A percentile compares a stretch with the other conserved stretches of the same genome.
Evolutionary conservation across 192 early-diverging fungal genomes (phyloP).

Genomic region (Powellomyces hirtus): DNA sequence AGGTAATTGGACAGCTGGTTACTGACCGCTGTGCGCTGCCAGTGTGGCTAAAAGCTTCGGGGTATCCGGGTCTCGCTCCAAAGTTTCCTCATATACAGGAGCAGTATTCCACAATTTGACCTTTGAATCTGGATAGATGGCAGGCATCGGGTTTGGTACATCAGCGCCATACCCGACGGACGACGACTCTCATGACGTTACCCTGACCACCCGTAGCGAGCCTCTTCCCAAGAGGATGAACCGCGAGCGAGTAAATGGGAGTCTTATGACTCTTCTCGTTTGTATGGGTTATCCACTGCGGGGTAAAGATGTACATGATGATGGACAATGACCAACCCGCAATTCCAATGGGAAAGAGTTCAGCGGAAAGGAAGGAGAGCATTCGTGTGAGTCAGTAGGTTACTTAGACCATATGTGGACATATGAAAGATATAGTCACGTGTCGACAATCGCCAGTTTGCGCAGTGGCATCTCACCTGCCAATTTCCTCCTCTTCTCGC

Average conservation of each 20-base stretch:
- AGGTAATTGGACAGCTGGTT: too few species aligned
- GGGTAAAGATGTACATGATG: slow-evolving; percentile 5
- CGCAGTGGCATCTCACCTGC: too few species aligned
- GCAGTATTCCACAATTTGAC: slow-evolving; percentile 86
- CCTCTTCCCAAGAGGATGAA: slow-evolving; percentile 76
- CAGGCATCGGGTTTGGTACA: background rate
- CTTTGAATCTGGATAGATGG: slow-evolving; percentile 66
- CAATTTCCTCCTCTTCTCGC: too few species aligned
- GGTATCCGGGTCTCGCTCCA: slow-evolving; percentile 46
- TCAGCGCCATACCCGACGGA: background rate
- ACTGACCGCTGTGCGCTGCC: slow-evolving; percentile 75
- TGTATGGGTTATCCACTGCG: slow-evolving; percentile 65
- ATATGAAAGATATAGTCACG: too few species aligned
- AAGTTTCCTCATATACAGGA: slow-evolving; percentile 54
- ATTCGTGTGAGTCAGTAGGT: too few species aligned
- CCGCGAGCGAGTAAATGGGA: slow-evolving; percentile 84
- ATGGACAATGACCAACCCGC: too few species aligned
- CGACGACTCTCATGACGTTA: slow-evolving; percentile 31
- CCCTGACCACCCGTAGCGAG: slow-evolving; percentile 86
- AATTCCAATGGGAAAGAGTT: too few species aligned
- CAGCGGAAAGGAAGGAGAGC: too few species aligned
- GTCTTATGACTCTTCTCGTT: slow-evolving; percentile 60
- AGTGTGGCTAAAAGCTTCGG: slow-evolving; percentile 76
- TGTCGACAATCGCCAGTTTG: too few species aligned
- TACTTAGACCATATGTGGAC: too few species aligned